Base-by-base conservation (phyloP, 2,329 filamentous ascomycete genomes). In the Colletotrichum aenigma region DNA sequence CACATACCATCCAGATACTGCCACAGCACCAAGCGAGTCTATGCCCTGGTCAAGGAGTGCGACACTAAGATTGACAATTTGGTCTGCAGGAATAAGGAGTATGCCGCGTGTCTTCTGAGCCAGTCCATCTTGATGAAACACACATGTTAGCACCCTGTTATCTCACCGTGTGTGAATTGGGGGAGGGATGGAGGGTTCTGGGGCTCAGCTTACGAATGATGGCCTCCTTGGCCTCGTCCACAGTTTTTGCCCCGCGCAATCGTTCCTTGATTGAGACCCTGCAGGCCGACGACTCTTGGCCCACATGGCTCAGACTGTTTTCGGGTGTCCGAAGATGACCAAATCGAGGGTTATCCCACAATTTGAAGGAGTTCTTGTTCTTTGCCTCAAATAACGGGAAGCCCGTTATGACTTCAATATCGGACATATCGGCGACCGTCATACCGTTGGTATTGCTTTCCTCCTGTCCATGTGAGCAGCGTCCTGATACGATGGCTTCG, bases 1-100 rank as follows among this genome's bases (percentile, higher is more conserved):
- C 30, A 62, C 58, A 21, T 34, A 62, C 58, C 88, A 88, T 88
- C 88, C 90, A 12, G 85, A 82, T 6, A 86, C 85, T 82, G 79
- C 80, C 15, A 80, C 73, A 13, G 80, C 81, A 7, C 81, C 76
- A 10, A 83, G 76, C 16, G 80, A 79, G 71, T 82, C 80, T 26
- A 81, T 73, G 66, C 82, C 82, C 55, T 78, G 78, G 15, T 80
- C 55, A 56, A 71, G 43, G 21, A 71, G 61, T 15, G 69, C 16
- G 3, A 13, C 43, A 15, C 12, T 71, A 6, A 15, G 3, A 5
- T 71, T 71, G 18, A 71, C 69, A 34, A 24, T 66, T 36, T 71
- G 38, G 36, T 71, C 60, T 12, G 24, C 16, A n/a, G 69, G 69
- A 16, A 71, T 66, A 18, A 55, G 69, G 12, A 71, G 24, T 9